Evolutionary conservation across 2,329 filamentous ascomycete genomes (phyloP).

Genomic region (Arthrobotrys sinensis): DNA sequence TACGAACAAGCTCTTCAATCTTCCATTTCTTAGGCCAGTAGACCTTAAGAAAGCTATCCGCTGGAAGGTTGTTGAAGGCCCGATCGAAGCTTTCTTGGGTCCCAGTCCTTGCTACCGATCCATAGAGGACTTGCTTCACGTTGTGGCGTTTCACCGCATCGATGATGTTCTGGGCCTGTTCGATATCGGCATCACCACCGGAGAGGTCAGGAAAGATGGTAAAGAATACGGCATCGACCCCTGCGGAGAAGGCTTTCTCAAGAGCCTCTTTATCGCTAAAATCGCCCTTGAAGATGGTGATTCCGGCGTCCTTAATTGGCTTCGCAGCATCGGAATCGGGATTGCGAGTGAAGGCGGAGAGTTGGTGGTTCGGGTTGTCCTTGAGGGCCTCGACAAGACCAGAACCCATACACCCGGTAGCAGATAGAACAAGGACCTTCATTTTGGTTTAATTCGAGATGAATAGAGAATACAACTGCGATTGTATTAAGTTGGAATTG

Average conservation of each 20-base stretch:
- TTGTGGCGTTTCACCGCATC: slow-evolving; percentile 33
- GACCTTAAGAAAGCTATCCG: slow-evolving; percentile 19
- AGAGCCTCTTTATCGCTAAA: slow-evolving; percentile 41
- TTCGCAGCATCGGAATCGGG: slow-evolving; percentile 49
- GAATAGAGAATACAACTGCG: not conserved
- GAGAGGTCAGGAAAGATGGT: slow-evolving; percentile 50
- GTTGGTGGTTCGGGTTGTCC: slow-evolving; percentile 44
- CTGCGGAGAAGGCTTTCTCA: slow-evolving; percentile 29
- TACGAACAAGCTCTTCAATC: slow-evolving; percentile 35
- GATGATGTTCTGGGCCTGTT: slow-evolving; percentile 48
- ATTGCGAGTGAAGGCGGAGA: slow-evolving; percentile 47
- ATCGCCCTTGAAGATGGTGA: slow-evolving; percentile 50
- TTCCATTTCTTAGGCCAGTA: slow-evolving; percentile 54
- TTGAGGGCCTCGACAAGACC: slow-evolving; percentile 51
- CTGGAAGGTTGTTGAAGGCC: slow-evolving; percentile 22
- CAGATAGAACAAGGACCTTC: slow-evolving; percentile 55
- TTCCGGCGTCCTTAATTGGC: slow-evolving; percentile 36
- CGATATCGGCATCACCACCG: slow-evolving; percentile 33
- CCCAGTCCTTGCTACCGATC: slow-evolving; percentile 43
- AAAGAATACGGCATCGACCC: slow-evolving; percentile 41
- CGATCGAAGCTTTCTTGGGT: slow-evolving; percentile 47
- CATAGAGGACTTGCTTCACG: slow-evolving; percentile 48
- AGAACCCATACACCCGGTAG: slow-evolving; percentile 52
- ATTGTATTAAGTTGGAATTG: not conserved
- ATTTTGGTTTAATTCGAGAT: slow-evolving; percentile 2